phyloP scores from a whole-genome alignment of 169 alveolate species.

The Plasmodium sp. region DNA sequence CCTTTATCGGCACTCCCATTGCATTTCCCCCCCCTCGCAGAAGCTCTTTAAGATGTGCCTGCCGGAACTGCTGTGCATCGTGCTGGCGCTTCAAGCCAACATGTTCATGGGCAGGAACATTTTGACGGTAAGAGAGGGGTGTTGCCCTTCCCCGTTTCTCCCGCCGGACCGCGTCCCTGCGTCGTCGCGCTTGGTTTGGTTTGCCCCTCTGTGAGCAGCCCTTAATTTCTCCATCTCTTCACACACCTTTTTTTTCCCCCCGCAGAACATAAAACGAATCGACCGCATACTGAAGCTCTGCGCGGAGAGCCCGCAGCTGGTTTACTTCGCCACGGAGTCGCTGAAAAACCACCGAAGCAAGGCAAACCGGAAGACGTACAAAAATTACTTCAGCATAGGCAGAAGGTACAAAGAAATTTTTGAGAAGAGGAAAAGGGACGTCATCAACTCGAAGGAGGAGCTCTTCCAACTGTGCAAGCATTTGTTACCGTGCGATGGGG shows the following conservation, averaged over 20 bases:
- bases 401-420: slow-evolving; percentile 47
- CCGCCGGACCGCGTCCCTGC: background rate
- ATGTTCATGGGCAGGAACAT: slow-evolving; percentile 53
- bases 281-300: slow-evolving; percentile 53
- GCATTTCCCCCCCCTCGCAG: background rate
- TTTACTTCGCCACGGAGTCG: slow-evolving; percentile 42
- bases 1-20: background rate
- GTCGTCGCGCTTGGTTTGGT: background rate
- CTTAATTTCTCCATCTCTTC: no score
- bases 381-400: slow-evolving; percentile 34
- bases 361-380: slow-evolving; percentile 13
- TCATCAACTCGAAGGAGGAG: slow-evolving; percentile 11
- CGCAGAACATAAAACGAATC: slow-evolving; percentile 64
- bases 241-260: background rate
- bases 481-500: background rate
- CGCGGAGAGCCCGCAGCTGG: slow-evolving; percentile 61
- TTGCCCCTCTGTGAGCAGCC: background rate
- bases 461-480: slow-evolving; percentile 5
- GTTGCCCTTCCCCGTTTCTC: background rate
- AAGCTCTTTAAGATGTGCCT: slow-evolving; percentile 61
- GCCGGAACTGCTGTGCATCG: slow-evolving; percentile 54
- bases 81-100: slow-evolving; percentile 55
- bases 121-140: slow-evolving; percentile 22
- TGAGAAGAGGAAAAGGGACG: slow-evolving; percentile 33
- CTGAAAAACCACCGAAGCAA: slow-evolving; percentile 22